A percentile compares a stretch with the other conserved stretches of the same genome.
Evolutionary conservation across 2,329 filamentous ascomycete species (phyloP).

Genomic region (Pyrenophora graminea): DNA sequence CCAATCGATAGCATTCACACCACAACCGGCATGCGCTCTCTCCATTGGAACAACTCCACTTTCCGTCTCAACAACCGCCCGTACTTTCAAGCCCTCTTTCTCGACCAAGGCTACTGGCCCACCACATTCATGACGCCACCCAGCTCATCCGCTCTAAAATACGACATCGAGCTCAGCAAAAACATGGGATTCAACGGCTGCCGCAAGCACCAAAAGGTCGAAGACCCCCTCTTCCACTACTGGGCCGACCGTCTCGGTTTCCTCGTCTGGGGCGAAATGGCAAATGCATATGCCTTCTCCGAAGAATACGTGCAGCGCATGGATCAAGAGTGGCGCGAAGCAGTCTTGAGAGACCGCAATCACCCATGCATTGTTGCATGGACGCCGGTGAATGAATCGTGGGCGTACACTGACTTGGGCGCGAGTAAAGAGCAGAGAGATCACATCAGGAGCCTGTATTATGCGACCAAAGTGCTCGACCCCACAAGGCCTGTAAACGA

Average conservation of each 20-base stretch:
- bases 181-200: slow-evolving; percentile 68
- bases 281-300: slow-evolving; percentile 67
- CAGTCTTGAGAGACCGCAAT: slow-evolving; percentile 67
- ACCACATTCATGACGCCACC: slow-evolving; percentile 64
- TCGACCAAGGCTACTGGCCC: slow-evolving; percentile 69
- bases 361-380: slow-evolving; percentile 67
- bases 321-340: slow-evolving; percentile 67
- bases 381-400: slow-evolving; percentile 68
- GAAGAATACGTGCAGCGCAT: slow-evolving; percentile 63
- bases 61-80: slow-evolving; percentile 64
- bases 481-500: slow-evolving; percentile 69
- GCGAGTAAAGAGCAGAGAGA: slow-evolving; percentile 63
- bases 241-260: slow-evolving; percentile 65
- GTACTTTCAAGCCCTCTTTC: slow-evolving; percentile 63
- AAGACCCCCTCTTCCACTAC: slow-evolving; percentile 64
- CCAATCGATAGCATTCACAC: slow-evolving; percentile 63
- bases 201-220: slow-evolving; percentile 68
- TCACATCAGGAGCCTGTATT: slow-evolving; percentile 67
- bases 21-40: slow-evolving; percentile 63
- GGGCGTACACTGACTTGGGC: slow-evolving; percentile 66
- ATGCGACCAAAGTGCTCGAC: slow-evolving; percentile 67
- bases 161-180: slow-evolving; percentile 62
- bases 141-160: slow-evolving; percentile 50
- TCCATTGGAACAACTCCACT: slow-evolving; percentile 64
- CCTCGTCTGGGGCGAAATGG: slow-evolving; percentile 68